Percentiles rank a stretch among this genome's conserved stretches.
These are phyloP conservation scores for Blastocladiella britannica DNA, from an alignment of 192 early-diverging fungal genomes.

Conservation along the genomic window DNA sequence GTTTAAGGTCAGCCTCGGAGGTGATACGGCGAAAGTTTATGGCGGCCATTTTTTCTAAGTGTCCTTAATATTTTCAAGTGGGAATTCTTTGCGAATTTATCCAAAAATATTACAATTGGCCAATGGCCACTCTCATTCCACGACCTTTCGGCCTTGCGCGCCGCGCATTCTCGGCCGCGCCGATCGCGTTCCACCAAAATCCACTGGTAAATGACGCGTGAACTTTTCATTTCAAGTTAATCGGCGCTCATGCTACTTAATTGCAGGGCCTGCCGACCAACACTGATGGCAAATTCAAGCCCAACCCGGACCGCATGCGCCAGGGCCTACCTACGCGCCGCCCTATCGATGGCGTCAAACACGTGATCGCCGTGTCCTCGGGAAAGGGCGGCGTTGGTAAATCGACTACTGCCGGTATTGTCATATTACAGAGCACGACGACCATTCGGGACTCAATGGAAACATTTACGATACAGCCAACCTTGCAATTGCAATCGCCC, in stretches of 20 bases:
- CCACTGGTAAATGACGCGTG: too few species aligned
- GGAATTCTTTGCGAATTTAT: too few species aligned
- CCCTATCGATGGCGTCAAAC: constrained; percentile 46
- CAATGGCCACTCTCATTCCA: too few species aligned
- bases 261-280: not conserved
- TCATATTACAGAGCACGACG: not conserved
- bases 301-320: constrained; percentile 20
- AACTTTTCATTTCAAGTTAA: too few species aligned
- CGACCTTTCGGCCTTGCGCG: too few species aligned
- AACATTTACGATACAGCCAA: constrained; percentile 22
- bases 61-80: too few species aligned
- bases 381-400: constrained; percentile 88
- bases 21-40: too few species aligned
- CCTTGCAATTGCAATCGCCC: constrained; percentile 42
- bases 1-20: not conserved
- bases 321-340: constrained; percentile 48
- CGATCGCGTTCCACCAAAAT: too few species aligned
- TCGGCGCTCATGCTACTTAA: too few species aligned
- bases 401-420: constrained; percentile 54
- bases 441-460: not conserved
- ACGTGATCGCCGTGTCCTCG: constrained; percentile 60
- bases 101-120: too few species aligned
- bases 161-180: too few species aligned
- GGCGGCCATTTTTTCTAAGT: too few species aligned
- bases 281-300: not conserved